phyloP scores from a whole-genome alignment of 2,329 filamentous ascomycete genomes.

The Curvularia spicifera region DNA sequence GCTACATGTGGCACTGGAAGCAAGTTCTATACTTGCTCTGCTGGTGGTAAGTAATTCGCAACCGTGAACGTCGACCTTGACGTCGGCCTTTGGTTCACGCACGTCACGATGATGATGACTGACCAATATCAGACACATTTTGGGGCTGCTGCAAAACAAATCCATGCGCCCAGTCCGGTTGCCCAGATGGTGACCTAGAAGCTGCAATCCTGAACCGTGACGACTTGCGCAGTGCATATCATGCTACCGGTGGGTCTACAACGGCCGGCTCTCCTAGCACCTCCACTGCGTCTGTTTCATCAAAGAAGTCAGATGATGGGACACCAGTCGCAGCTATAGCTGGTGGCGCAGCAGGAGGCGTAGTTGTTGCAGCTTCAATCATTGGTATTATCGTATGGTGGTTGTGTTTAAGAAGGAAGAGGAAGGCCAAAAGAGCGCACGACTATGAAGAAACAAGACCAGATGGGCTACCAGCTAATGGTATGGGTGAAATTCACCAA shows the following conservation, averaged over 20 bases:
- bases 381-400: constrained; percentile 28
- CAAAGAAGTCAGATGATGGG: constrained; percentile 4
- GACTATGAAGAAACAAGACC: background rate
- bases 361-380: constrained; percentile 22
- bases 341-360: constrained; percentile 32
- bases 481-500: constrained; percentile 1
- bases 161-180: constrained; percentile 41
- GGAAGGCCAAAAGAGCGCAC: constrained; percentile 7
- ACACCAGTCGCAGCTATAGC: constrained; percentile 31
- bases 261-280: constrained; percentile 4
- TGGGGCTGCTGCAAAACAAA: constrained; percentile 50
- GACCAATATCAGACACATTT: constrained; percentile 29
- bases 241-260: constrained; percentile 19
- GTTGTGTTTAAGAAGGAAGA: constrained; percentile 20
- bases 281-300: background rate
- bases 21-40: constrained; percentile 48
- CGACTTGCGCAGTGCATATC: constrained; percentile 23
- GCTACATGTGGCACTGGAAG: constrained; percentile 38
- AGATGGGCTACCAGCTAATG: background rate
- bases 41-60: constrained; percentile 9
- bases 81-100: background rate
- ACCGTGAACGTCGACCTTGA: background rate
- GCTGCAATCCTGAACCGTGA: constrained; percentile 26
- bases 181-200: constrained; percentile 35
- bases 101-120: background rate